These are phyloP conservation scores for Oryza coarctata DNA, from an alignment of 176 grass and related monocot species.

Conservation along the genomic window DNA sequence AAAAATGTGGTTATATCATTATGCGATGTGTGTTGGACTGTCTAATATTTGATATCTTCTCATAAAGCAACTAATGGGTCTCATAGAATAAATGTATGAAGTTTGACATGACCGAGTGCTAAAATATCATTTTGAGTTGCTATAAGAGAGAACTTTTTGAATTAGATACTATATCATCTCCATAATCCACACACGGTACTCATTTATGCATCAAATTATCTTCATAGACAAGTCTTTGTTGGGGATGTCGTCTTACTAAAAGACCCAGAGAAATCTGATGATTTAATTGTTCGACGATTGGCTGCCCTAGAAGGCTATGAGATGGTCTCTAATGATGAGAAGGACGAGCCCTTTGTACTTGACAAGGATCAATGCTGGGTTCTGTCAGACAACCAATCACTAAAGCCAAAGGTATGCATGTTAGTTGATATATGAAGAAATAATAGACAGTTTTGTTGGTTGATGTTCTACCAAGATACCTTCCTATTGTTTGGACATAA, in stretches of 20 bases:
- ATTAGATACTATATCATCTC: not conserved
- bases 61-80: not conserved
- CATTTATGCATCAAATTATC: constrained; percentile 33
- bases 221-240: constrained; percentile 73
- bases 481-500: not conserved
- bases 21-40: not conserved
- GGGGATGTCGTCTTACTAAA: constrained; percentile 84
- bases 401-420: constrained; percentile 75
- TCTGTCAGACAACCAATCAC: constrained; percentile 64
- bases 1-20: not conserved
- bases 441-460: not conserved
- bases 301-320: constrained; percentile 86
- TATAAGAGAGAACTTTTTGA: not conserved
- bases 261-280: constrained; percentile 76
- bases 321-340: constrained; percentile 76
- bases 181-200: not conserved
- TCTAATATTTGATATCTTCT: not conserved
- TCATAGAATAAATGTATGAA: not conserved
- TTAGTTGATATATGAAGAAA: not conserved
- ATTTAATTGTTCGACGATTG: constrained; percentile 67
- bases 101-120: constrained; percentile 2
- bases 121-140: not conserved
- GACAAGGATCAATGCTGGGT: constrained; percentile 90
- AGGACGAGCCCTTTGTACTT: constrained; percentile 85
- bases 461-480: not conserved